Percentiles rank a stretch among this genome's conserved stretches.
Conservation (phyloP, 2,329 filamentous ascomycete species). For the Penicillium frequentans region DNA sequence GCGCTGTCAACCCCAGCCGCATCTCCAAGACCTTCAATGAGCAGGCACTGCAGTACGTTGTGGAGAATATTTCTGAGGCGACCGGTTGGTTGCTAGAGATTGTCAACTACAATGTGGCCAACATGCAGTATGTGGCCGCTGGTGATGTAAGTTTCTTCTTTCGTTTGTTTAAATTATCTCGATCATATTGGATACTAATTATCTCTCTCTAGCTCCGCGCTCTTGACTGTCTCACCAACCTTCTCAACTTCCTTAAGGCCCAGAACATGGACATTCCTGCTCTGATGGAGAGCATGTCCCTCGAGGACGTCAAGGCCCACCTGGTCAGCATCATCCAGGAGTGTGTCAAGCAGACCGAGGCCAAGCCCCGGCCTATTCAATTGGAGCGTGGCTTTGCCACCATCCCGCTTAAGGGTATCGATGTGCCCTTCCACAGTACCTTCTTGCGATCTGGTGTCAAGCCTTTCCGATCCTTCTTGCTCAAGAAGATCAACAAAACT, state of each 20-base stretch:
- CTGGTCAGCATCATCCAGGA: conserved; percentile 88
- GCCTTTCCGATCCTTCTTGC: conserved; percentile 95
- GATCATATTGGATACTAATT: conserved; percentile 20
- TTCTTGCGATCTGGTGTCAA: conserved; percentile 98
- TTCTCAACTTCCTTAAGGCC: conserved; percentile 92
- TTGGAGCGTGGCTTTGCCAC: conserved; percentile 95
- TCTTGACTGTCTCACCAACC: conserved; percentile 67
- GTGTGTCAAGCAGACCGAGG: conserved; percentile 80
- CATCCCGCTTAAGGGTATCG: conserved; percentile 94
- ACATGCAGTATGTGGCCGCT: conserved; percentile 69
- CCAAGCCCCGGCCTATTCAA: conserved; percentile 84
- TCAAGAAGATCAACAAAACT: conserved; percentile 99
- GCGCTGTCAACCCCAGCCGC: conserved; percentile 95
- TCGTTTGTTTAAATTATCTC: not conserved
- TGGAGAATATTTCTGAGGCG: conserved; percentile 90
- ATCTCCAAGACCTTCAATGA: conserved; percentile 99
- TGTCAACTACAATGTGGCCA: conserved; percentile 86
- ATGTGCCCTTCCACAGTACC: conserved; percentile 98
- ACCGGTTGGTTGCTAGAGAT: conserved; percentile 97
- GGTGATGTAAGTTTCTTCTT: conserved; percentile 55
- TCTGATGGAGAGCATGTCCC: conserved; percentile 78
- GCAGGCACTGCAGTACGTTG: conserved; percentile 92
- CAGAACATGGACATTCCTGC: conserved; percentile 97
- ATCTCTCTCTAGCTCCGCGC: conserved; percentile 52
- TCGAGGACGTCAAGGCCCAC: conserved; percentile 89